These are phyloP conservation scores for Naganishia onofrii DNA, from an alignment of 768 basidiomycete species.

Conservation along the genomic window DNA sequence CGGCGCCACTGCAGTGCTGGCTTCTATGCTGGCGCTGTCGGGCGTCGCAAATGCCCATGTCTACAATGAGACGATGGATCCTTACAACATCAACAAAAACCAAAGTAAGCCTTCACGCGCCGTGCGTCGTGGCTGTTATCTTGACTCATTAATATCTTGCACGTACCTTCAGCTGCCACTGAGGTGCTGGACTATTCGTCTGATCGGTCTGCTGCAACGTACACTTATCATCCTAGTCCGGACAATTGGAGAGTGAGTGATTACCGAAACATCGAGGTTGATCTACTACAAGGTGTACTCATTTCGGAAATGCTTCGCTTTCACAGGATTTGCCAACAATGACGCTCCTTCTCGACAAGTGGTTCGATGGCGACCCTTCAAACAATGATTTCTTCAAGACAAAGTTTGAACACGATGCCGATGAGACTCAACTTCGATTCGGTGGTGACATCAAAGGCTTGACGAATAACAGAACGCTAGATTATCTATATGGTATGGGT, in stretches of 20 bases:
- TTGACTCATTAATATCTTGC: background rate
- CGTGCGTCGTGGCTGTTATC: background rate
- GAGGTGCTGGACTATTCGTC: conserved; percentile 64
- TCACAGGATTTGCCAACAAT: conserved; percentile 48
- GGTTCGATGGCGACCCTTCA: conserved; percentile 83
- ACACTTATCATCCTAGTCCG: conserved; percentile 74
- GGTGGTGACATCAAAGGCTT: conserved; percentile 87
- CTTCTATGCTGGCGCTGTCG: conserved; percentile 14
- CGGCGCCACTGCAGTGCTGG: conserved; percentile 12
- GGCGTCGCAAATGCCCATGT: conserved; percentile 17
- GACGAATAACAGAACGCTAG: conserved; percentile 60
- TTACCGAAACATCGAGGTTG: no score
- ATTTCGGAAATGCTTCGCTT: background rate
- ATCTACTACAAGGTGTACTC: background rate
- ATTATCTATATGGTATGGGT: conserved; percentile 89
- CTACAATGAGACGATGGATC: conserved; percentile 50
- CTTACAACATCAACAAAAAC: conserved; percentile 52
- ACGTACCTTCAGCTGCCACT: conserved; percentile 32
- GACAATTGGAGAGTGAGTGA: conserved; percentile 70
- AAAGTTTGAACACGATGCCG: conserved; percentile 75
- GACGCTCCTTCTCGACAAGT: conserved; percentile 73
- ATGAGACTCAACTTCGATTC: conserved; percentile 82
- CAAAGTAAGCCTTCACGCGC: conserved; percentile 35
- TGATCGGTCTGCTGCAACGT: conserved; percentile 57
- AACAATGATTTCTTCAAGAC: conserved; percentile 88